Percentiles rank a stretch among this genome's conserved stretches.
Conservation (phyloP, 169 alveolate genomes). For the Plasmodium reichenowi region DNA sequence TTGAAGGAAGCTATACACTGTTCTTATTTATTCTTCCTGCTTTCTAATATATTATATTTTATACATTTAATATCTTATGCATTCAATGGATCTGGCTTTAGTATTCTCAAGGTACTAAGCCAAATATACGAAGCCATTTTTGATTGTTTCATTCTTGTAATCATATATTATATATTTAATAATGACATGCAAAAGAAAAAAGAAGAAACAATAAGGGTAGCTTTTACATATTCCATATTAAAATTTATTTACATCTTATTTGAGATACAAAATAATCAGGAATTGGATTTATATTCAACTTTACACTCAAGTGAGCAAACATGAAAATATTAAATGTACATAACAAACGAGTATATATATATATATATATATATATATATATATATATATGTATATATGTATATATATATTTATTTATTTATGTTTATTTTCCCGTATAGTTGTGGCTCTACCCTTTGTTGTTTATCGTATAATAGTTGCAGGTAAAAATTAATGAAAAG, state of each 20-base stretch:
- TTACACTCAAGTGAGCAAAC: slow-evolving; percentile 27
- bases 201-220: slow-evolving; percentile 21
- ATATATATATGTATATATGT: background rate
- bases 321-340: background rate
- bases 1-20: slow-evolving; percentile 33
- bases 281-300: slow-evolving; percentile 24
- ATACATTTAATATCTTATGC: slow-evolving; percentile 46
- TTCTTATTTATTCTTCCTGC: slow-evolving; percentile 20
- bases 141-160: slow-evolving; percentile 35
- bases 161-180: slow-evolving; percentile 19
- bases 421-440: slow-evolving; percentile 19
- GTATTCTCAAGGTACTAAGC: slow-evolving; percentile 58
- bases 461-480: slow-evolving; percentile 22
- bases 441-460: slow-evolving; percentile 57
- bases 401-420: background rate
- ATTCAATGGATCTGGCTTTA: slow-evolving; percentile 66
- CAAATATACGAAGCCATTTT: slow-evolving; percentile 60
- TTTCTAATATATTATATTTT: slow-evolving; percentile 39
- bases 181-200: slow-evolving; percentile 16
- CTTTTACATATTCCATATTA: slow-evolving; percentile 36
- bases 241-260: slow-evolving; percentile 38
- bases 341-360: background rate
- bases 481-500: slow-evolving; percentile 8
- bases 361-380: background rate
- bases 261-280: slow-evolving; percentile 63